Evolutionary conservation across 2,329 filamentous ascomycete genomes (phyloP).

Genomic region (Plenodomus tracheiphilus): DNA sequence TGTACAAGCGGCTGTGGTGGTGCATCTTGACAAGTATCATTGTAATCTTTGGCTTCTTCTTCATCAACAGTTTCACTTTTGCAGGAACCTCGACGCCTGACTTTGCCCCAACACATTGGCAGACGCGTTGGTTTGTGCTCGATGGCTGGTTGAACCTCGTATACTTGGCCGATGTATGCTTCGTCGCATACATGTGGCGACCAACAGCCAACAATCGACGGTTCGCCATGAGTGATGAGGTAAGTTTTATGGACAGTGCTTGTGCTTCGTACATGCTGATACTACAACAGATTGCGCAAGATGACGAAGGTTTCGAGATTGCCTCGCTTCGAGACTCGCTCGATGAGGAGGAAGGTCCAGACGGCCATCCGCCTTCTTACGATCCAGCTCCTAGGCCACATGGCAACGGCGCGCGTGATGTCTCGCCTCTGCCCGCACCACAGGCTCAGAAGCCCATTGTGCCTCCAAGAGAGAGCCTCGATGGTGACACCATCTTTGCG

Average conservation of each 20-base stretch:
- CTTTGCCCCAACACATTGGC: slow-evolving; percentile 96
- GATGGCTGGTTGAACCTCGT: slow-evolving; percentile 98
- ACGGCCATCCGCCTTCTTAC: slow-evolving; percentile 43
- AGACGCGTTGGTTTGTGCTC: slow-evolving; percentile 93
- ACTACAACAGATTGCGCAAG: slow-evolving; percentile 74
- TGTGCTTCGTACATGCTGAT: slow-evolving; percentile 32
- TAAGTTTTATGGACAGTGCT: slow-evolving; percentile 40
- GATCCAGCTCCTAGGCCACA: slow-evolving; percentile 43
- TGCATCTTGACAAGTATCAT: slow-evolving; percentile 89
- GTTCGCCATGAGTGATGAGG: slow-evolving; percentile 98
- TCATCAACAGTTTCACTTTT: slow-evolving; percentile 96
- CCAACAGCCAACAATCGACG: slow-evolving; percentile 95
- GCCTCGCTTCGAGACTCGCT: slow-evolving; percentile 80
- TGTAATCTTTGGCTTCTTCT: slow-evolving; percentile 97
- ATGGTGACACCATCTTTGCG: slow-evolving; percentile 95
- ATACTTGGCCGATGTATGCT: slow-evolving; percentile 90
- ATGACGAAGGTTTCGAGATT: slow-evolving; percentile 98
- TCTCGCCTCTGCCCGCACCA: slow-evolving; percentile 58
- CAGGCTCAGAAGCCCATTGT: slow-evolving; percentile 53
- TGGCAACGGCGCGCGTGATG: slow-evolving; percentile 38
- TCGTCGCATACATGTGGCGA: slow-evolving; percentile 93
- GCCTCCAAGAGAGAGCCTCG: slow-evolving; percentile 64
- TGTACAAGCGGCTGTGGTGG: slow-evolving; percentile 99
- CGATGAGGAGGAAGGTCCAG: slow-evolving; percentile 63
- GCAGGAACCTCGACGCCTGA: slow-evolving; percentile 81